phyloP scores from a whole-genome alignment of 106 monocot genomes.

The Hemerocallis citrina region DNA sequence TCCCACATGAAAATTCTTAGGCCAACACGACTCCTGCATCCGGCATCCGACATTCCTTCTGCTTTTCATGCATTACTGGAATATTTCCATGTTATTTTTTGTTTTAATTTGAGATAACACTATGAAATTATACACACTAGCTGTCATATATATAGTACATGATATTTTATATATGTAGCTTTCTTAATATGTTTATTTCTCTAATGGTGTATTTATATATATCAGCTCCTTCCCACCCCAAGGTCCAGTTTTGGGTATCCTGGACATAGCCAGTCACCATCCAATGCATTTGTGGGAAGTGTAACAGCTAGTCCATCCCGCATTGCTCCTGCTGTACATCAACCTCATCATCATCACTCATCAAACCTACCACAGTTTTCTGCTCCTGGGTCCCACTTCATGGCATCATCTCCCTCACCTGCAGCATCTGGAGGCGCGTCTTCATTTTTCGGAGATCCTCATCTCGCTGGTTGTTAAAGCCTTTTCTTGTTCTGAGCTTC shows the following conservation, averaged over 20 bases:
- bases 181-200: too few relatives aligned
- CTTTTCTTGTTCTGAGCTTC: neutral
- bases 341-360: constrained; percentile 19
- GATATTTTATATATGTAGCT: too few relatives aligned
- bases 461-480: constrained; percentile 9
- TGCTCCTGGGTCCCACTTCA: constrained; percentile 22
- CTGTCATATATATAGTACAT: too few relatives aligned
- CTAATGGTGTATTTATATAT: too few relatives aligned
- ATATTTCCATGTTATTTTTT: too few relatives aligned
- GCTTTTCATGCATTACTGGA: too few relatives aligned
- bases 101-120: too few relatives aligned
- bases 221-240: neutral
- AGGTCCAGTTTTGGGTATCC: neutral
- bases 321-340: constrained; percentile 22
- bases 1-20: too few relatives aligned
- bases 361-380: constrained; percentile 19
- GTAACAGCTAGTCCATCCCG: constrained; percentile 26
- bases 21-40: too few relatives aligned
- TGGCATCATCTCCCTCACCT: constrained; percentile 50
- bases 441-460: constrained; percentile 50
- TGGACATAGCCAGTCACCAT: constrained; percentile 8
- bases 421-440: constrained; percentile 45
- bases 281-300: constrained; percentile 10
- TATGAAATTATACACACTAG: too few relatives aligned
- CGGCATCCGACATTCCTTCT: too few relatives aligned